phyloP scores from a whole-genome alignment of 75 land plant species.

The Picea sitchensis region DNA sequence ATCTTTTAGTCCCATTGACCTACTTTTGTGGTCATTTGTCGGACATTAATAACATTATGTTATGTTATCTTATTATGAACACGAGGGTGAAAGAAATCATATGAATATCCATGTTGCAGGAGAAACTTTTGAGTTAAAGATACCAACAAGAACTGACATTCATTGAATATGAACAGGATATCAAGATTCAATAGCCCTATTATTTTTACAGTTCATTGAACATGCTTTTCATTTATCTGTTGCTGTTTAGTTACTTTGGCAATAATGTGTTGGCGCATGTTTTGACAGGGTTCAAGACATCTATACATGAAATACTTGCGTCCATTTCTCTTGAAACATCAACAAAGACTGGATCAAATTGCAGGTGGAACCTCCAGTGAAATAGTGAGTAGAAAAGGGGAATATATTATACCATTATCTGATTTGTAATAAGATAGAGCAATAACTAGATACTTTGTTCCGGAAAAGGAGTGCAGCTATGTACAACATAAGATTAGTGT shows the following conservation, averaged over 20 bases:
- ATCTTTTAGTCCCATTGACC: too few relatives aligned
- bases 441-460: too few relatives aligned
- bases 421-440: too few relatives aligned
- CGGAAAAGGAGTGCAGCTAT: too few relatives aligned
- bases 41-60: too few relatives aligned
- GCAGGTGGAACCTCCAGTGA: conserved; percentile 43
- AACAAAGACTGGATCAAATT: conserved; percentile 57
- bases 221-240: background rate
- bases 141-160: background rate
- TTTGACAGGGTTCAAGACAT: conserved; percentile 65
- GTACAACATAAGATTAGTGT: too few relatives aligned
- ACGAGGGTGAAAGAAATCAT: too few relatives aligned
- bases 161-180: background rate
- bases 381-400: background rate
- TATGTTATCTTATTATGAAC: conserved; percentile 4
- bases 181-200: too few relatives aligned
- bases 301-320: conserved; percentile 51
- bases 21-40: too few relatives aligned
- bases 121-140: background rate
- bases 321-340: conserved; percentile 71
- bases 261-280: conserved; percentile 9
- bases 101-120: too few relatives aligned
- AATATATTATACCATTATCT: too few relatives aligned
- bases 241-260: background rate
- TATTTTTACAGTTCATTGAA: too few relatives aligned